Evolutionary conservation across 2,329 filamentous ascomycete species (phyloP).

Genomic region (Pezicula carpinea): DNA sequence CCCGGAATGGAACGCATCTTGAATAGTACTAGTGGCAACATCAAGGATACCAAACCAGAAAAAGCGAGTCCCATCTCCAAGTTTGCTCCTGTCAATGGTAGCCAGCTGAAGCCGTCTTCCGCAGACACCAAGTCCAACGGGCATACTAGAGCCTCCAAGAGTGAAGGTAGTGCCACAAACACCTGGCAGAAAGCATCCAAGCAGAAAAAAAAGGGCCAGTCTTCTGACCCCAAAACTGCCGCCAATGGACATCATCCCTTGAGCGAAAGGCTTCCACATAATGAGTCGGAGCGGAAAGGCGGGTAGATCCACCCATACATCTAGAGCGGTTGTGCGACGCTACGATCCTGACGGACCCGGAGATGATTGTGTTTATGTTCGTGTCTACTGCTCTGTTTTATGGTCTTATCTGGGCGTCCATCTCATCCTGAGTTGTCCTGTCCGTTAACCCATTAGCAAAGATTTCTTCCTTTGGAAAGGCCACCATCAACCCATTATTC

Average conservation of each 20-base stretch:
- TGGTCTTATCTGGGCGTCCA: no score
- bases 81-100: constrained; percentile 34
- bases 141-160: constrained; percentile 49
- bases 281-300: constrained; percentile 58
- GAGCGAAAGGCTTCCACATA: constrained; percentile 51
- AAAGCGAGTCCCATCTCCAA: constrained; percentile 10
- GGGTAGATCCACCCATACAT: constrained; percentile 35
- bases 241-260: constrained; percentile 36
- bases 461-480: no score
- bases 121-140: constrained; percentile 41
- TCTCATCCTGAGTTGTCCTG: no score
- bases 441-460: no score
- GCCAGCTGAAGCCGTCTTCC: constrained; percentile 13
- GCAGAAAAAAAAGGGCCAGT: constrained; percentile 43
- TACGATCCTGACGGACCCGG: neutral
- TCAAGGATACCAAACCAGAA: constrained; percentile 14
- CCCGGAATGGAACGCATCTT: constrained; percentile 15
- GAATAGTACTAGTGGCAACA: constrained; percentile 8
- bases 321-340: neutral
- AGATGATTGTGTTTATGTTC: constrained; percentile 1
- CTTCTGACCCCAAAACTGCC: constrained; percentile 41
- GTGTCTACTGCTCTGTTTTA: neutral
- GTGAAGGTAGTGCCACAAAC: constrained; percentile 41
- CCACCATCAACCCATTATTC: no score
- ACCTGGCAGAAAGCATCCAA: constrained; percentile 56